Base-by-base conservation (phyloP, 306 rosid species). In the Glycine latifolia region DNA sequence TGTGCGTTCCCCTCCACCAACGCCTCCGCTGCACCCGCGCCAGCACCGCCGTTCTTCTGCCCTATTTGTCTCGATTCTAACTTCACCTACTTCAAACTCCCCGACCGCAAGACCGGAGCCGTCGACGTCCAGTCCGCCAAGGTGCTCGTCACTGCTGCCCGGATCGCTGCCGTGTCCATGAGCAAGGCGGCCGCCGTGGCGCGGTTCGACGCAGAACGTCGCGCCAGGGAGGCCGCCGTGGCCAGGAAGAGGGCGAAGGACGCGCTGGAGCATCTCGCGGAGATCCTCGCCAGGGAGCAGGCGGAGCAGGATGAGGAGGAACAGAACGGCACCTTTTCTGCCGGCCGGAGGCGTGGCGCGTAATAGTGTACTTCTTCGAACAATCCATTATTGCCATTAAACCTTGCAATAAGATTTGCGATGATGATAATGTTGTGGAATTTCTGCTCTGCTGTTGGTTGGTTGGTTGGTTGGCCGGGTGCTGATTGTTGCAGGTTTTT, bases 181-280 rank as follows among this genome's bases (percentile, higher is more conserved):
- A 67, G 41, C 3, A 88, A 81, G 73, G 90, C 90, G 0, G 94
- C 94, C 0, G 66, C 85, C 0, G 82, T 76, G 0, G 91, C 92
- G 4, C 67, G 90, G 78, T 59, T 53, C 4, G 87, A 87, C 0
- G 95, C 97, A 0, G 95, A 91, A 78, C 75, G 83, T 37, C 85
- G 89, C 4, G 86, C 83, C 11, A 68, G 46, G 80, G 89, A 87
- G 52, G 97, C 97, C 0, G 88, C 85, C 6, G 46, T 67, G 12
- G 95, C 95, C 0, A 87, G 83, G 87, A 92, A 86, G 84, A 82
- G 73, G 71, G 97, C 95, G 6, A 75, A 46, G 26, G 90, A 89
- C 47, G 94, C 92, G 0, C 68, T 92, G 88, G 91, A 92, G 4
- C 55, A 55, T 2, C 82, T 92, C 0, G 91, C 83, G 0, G 69